Evolutionary conservation across 208 protist species (phyloP).

Genomic region (Novymonas esmeraldas): DNA sequence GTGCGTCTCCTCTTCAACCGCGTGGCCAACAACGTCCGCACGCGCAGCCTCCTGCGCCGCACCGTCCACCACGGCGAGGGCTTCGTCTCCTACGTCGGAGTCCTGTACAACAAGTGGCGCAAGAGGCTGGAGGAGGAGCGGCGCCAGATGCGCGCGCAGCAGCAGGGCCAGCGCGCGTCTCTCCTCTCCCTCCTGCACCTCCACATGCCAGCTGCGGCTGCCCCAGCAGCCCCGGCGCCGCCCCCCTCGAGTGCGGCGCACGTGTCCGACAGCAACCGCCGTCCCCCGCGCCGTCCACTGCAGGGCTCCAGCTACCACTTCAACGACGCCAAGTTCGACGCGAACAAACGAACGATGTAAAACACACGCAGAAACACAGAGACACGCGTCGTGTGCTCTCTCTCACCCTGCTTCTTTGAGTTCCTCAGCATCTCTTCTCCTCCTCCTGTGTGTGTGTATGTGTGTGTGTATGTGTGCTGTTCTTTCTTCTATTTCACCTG

Average conservation of each 20-base stretch:
- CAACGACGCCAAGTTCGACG: conserved; percentile 26
- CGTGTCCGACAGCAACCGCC: too few relatives aligned
- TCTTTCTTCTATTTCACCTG: too few relatives aligned
- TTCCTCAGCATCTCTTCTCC: too few relatives aligned
- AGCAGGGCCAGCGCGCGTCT: conserved; percentile 4
- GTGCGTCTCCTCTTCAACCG: conserved; percentile 46
- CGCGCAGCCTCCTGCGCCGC: conserved; percentile 34
- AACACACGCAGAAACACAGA: not conserved
- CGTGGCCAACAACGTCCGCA: conserved; percentile 59
- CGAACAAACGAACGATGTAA: conserved; percentile 8
- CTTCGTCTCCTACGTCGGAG: conserved; percentile 49
- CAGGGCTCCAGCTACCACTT: conserved; percentile 38
- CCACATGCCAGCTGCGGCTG: not conserved
- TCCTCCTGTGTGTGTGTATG: too few relatives aligned
- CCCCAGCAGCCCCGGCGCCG: not conserved
- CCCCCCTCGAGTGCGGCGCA: too few relatives aligned
- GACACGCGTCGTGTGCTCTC: too few relatives aligned
- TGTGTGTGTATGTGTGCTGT: too few relatives aligned
- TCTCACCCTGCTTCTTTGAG: too few relatives aligned
- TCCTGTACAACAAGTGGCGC: conserved; percentile 63
- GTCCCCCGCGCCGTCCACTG: not conserved
- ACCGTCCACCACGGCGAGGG: conserved; percentile 44
- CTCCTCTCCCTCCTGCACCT: conserved; percentile 35
- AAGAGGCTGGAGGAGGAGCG: conserved; percentile 28
- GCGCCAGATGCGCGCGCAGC: conserved; percentile 1